Percentiles rank a stretch among this genome's conserved stretches.
These are phyloP conservation scores for Sphaerulina musiva DNA, from an alignment of 2,329 filamentous ascomycete genomes.

Conservation along the genomic window DNA sequence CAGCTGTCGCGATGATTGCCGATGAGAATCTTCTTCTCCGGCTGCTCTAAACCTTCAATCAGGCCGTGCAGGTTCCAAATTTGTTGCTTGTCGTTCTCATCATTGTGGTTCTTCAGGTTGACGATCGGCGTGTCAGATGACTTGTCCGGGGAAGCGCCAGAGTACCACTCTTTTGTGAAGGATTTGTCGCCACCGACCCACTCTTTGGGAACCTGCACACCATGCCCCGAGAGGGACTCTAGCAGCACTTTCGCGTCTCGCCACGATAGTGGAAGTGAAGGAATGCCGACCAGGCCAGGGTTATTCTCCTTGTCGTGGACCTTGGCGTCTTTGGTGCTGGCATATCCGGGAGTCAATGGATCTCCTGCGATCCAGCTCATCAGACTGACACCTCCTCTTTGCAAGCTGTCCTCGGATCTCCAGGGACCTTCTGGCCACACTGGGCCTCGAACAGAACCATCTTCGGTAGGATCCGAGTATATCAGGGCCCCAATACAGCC, in stretches of 20 bases:
- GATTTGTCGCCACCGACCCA: constrained; percentile 75
- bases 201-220: constrained; percentile 58
- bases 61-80: constrained; percentile 90
- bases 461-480: constrained; percentile 82
- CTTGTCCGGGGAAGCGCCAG: constrained; percentile 45
- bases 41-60: constrained; percentile 77
- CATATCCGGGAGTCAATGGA: constrained; percentile 82
- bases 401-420: constrained; percentile 75
- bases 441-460: constrained; percentile 60
- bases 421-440: constrained; percentile 70
- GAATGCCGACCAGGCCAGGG: constrained; percentile 69
- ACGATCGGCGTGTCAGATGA: constrained; percentile 53
- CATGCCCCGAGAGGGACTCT: constrained; percentile 67
- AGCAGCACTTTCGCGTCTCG: constrained; percentile 77
- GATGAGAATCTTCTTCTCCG: constrained; percentile 75
- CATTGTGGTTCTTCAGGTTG: constrained; percentile 76
- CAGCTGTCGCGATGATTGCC: constrained; percentile 92
- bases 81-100: constrained; percentile 71
- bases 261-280: constrained; percentile 85
- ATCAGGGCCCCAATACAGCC: constrained; percentile 84
- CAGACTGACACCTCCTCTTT: constrained; percentile 72
- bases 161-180: constrained; percentile 64
- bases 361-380: constrained; percentile 82
- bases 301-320: constrained; percentile 65
- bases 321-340: constrained; percentile 59